Percentiles rank a stretch among this genome's conserved stretches.
These are phyloP conservation scores for Suhomyces chickasaworum DNA, from an alignment of 1,139 yeast species.

Conservation along the genomic window DNA sequence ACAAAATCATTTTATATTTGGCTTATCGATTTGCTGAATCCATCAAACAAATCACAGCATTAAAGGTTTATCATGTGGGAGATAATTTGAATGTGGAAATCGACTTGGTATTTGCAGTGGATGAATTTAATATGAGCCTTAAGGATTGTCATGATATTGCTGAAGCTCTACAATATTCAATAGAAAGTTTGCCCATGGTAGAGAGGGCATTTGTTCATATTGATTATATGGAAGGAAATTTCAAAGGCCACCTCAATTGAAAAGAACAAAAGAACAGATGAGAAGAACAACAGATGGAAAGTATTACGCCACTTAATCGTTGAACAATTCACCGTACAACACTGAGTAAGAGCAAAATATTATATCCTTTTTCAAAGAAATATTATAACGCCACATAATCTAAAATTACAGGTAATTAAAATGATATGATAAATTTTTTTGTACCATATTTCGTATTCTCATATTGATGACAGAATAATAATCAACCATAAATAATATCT, in stretches of 20 bases:
- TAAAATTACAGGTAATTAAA: too few species aligned
- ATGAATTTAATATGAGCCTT: slow-evolving; percentile 46
- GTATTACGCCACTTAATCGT: too few species aligned
- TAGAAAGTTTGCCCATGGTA: slow-evolving; percentile 74
- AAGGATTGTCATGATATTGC: slow-evolving; percentile 80
- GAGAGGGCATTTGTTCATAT: slow-evolving; percentile 83
- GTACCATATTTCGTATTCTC: not conserved
- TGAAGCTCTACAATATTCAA: slow-evolving; percentile 77
- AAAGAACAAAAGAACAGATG: too few species aligned
- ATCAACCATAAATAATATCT: too few species aligned
- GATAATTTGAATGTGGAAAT: slow-evolving; percentile 77
- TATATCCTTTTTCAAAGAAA: too few species aligned
- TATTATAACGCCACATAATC: too few species aligned
- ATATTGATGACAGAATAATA: not conserved
- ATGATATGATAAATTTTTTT: slow-evolving; percentile 13
- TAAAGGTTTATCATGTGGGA: slow-evolving; percentile 78
- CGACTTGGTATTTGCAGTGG: slow-evolving; percentile 62
- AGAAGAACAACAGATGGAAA: too few species aligned
- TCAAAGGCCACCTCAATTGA: slow-evolving; percentile 55
- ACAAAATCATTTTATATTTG: slow-evolving; percentile 66
- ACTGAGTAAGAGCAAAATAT: too few species aligned
- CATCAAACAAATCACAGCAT: slow-evolving; percentile 63
- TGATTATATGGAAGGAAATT: slow-evolving; percentile 64
- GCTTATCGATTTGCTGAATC: slow-evolving; percentile 71
- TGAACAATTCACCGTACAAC: too few species aligned